phyloP scores from a whole-genome alignment of 148 eudicot genomes.

The Nyssa sinensis region DNA sequence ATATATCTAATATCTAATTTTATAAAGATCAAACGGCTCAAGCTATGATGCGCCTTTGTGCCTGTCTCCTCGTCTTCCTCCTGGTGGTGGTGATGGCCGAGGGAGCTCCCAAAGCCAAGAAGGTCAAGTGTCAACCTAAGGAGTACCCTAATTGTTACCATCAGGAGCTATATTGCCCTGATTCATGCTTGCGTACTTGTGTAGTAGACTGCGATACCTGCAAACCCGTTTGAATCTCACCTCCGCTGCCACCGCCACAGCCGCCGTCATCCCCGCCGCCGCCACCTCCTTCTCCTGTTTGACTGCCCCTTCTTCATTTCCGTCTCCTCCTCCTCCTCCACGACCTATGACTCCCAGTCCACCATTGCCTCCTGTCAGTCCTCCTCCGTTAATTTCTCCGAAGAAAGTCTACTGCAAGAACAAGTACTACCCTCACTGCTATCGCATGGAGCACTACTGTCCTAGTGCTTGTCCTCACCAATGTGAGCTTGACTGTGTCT shows the following conservation, averaged over 20 bases:
- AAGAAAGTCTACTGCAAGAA: conserved; percentile 23
- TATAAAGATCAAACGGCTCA: neutral
- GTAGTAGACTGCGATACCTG: conserved; percentile 26
- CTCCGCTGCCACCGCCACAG: neutral
- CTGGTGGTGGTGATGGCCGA: neutral
- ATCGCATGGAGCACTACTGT: conserved; percentile 22
- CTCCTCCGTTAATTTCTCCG: neutral
- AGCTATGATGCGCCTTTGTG: neutral
- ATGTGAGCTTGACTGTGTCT: conserved; percentile 40
- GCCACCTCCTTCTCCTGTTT: neutral
- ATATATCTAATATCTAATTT: too few relatives aligned
- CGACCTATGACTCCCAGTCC: conserved; percentile 9
- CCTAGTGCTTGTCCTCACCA: conserved; percentile 20
- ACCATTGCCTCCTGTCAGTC: conserved; percentile 9
- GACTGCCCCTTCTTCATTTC: conserved; percentile 2
- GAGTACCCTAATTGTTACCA: conserved; percentile 10
- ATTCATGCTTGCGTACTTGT: conserved; percentile 21
- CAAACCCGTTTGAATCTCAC: conserved; percentile 20
- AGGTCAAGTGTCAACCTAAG: conserved; percentile 21
- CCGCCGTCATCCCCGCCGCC: conserved; percentile 3
- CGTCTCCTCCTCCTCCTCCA: neutral
- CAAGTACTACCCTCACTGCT: conserved; percentile 25
- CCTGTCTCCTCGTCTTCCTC: neutral
- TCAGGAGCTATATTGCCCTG: conserved; percentile 16
- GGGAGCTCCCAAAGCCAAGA: neutral